Percentiles rank a stretch among this genome's conserved stretches.
These are phyloP conservation scores for Exophiala oligosperma DNA, from an alignment of 2,329 filamentous ascomycete genomes.

Conservation along the genomic window DNA sequence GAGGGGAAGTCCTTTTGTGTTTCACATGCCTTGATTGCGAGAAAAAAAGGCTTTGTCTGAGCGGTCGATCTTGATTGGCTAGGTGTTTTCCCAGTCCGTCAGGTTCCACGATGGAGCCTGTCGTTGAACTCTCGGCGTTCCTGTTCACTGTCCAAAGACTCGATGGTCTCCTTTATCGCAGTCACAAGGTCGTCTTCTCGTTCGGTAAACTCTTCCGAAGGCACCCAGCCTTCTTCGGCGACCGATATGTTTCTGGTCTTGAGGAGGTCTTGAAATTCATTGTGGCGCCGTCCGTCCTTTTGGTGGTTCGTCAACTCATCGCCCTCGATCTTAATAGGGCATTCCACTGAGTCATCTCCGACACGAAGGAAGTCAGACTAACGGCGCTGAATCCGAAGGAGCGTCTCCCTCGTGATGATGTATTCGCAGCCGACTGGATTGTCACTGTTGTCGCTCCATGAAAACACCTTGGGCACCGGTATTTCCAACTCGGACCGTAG, in stretches of 20 bases:
- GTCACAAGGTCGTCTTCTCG: no score
- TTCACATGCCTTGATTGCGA: no score
- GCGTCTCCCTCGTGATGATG: constrained; percentile 32
- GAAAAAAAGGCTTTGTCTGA: no score
- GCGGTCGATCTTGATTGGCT: neutral
- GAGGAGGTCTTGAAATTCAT: constrained; percentile 8
- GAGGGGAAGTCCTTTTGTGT: no score
- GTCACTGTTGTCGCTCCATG: constrained; percentile 35
- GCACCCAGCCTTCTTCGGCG: constrained; percentile 5
- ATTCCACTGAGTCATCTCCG: no score
- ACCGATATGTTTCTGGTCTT: constrained; percentile 4
- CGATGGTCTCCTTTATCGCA: no score
- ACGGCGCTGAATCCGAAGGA: constrained; percentile 5
- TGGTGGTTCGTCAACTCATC: constrained; percentile 5
- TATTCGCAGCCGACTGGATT: constrained; percentile 43
- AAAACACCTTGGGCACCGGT: constrained; percentile 39
- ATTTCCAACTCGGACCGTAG: constrained; percentile 33
- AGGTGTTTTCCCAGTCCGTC: neutral
- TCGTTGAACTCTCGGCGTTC: constrained; percentile 1
- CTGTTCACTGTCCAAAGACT: no score
- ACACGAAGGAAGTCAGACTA: no score
- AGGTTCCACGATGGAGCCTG: neutral
- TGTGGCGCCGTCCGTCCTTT: constrained; percentile 6
- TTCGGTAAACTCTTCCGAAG: constrained; percentile 1
- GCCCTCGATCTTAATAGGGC: no score